Evolutionary conservation across 257 asterid species (phyloP).

Genomic region (Solanum corneliomulleri): DNA sequence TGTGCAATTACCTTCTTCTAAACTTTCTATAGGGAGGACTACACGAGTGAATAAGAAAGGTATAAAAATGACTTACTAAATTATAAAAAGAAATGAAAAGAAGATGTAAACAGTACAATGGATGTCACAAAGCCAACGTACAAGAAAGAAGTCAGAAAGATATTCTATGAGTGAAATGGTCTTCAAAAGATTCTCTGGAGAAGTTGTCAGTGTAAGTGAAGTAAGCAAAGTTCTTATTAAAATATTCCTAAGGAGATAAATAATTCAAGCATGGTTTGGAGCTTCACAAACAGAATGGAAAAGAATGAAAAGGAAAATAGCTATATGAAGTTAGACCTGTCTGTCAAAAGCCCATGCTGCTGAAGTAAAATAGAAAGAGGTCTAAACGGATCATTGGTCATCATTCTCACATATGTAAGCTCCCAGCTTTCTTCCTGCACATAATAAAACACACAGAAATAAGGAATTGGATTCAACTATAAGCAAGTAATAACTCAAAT

Average conservation of each 20-base stretch:
- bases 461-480: neutral
- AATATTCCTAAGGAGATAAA: neutral
- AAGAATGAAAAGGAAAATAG: neutral
- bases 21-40: neutral
- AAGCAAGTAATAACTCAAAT: neutral
- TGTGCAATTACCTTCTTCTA: neutral
- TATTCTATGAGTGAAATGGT: neutral
- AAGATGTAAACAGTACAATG: neutral
- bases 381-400: constrained; percentile 45
- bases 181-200: neutral
- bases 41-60: neutral
- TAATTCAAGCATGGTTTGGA: neutral
- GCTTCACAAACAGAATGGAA: neutral
- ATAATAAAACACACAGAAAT: neutral
- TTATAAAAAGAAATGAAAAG: neutral
- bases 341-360: constrained; percentile 50
- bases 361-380: constrained; percentile 60
- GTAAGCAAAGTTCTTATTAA: neutral
- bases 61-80: neutral
- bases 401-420: constrained; percentile 16
- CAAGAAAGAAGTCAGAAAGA: neutral
- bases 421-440: constrained; percentile 22
- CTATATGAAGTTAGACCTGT: constrained; percentile 28
- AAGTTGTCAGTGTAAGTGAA: neutral
- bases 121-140: neutral